phyloP scores from a whole-genome alignment of 139 green algal species.

The Chlorella sp. region DNA sequence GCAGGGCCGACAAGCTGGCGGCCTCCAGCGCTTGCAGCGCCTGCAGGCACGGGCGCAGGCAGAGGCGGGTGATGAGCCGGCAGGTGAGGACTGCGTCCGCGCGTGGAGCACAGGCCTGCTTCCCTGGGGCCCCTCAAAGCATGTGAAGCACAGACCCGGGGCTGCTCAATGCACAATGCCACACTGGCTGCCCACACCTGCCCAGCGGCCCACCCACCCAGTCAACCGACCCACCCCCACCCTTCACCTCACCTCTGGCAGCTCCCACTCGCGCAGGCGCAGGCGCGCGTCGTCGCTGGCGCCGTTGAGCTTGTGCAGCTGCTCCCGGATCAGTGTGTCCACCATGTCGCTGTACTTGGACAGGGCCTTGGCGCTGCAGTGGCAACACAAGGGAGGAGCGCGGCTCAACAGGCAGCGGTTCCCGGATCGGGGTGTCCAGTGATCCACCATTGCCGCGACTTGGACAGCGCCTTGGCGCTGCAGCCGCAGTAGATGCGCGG shows the following conservation, averaged over 20 bases:
- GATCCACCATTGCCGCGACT: too few species aligned
- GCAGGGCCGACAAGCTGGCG: constrained; percentile 58
- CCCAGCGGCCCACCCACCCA: constrained; percentile 39
- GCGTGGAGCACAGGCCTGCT: too few species aligned
- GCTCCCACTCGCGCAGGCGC: constrained; percentile 68
- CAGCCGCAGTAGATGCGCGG: too few species aligned
- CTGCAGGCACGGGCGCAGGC: neutral
- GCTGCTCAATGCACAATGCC: too few species aligned
- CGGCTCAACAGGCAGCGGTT: too few species aligned
- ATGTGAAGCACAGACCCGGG: neutral
- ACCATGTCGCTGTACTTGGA: constrained; percentile 90
- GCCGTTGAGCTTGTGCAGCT: constrained; percentile 35
- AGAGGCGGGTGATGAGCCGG: neutral
- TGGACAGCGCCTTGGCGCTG: too few species aligned
- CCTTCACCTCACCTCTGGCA: constrained; percentile 56
- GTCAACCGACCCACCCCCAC: neutral
- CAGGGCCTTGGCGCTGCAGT: constrained; percentile 74
- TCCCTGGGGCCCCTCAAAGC: neutral
- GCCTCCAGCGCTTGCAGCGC: constrained; percentile 63
- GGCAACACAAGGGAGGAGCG: neutral
- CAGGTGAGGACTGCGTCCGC: too few species aligned
- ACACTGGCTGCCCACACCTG: constrained; percentile 65
- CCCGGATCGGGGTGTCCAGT: too few species aligned
- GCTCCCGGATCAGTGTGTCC: constrained; percentile 74
- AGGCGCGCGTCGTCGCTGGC: constrained; percentile 87